Conservation (phyloP, 495 filamentous ascomycete genomes). For the Podospora bellae-mahoneyi region DNA sequence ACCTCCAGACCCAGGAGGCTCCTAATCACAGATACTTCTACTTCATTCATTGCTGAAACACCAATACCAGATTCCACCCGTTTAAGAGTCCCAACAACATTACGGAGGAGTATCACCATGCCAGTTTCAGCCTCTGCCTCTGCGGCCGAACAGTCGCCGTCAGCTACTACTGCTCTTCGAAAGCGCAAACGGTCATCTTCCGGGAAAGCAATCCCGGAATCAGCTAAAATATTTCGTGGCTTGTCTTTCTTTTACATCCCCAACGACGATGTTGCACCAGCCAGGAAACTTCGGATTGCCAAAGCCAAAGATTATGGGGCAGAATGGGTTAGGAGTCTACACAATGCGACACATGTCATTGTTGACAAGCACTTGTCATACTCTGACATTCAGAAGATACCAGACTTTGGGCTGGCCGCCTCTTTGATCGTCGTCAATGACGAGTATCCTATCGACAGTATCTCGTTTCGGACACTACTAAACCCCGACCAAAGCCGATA, state of each 20-base stretch:
- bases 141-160: conserved; percentile 24
- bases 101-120: conserved; percentile 26
- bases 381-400: conserved; percentile 58
- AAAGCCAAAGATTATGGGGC: conserved; percentile 77
- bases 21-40: neutral
- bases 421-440: conserved; percentile 61
- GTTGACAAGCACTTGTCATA: conserved; percentile 69
- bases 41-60: conserved; percentile 27
- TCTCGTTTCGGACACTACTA: conserved; percentile 56
- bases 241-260: conserved; percentile 76
- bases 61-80: conserved; percentile 22
- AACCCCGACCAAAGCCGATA: conserved; percentile 60
- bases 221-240: conserved; percentile 61
- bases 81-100: conserved; percentile 9
- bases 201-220: conserved; percentile 49
- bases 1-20: neutral
- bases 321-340: conserved; percentile 37
- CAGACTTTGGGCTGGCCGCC: conserved; percentile 55
- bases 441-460: conserved; percentile 74
- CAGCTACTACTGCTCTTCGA: conserved; percentile 24
- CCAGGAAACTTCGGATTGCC: conserved; percentile 65
- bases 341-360: conserved; percentile 66
- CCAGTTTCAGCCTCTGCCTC: conserved; percentile 15
- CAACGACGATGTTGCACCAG: conserved; percentile 65
- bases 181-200: conserved; percentile 51